Evolutionary conservation across 495 filamentous ascomycete species (phyloP).

Genomic region (Aspergillus sclerotiicarbonarius): DNA sequence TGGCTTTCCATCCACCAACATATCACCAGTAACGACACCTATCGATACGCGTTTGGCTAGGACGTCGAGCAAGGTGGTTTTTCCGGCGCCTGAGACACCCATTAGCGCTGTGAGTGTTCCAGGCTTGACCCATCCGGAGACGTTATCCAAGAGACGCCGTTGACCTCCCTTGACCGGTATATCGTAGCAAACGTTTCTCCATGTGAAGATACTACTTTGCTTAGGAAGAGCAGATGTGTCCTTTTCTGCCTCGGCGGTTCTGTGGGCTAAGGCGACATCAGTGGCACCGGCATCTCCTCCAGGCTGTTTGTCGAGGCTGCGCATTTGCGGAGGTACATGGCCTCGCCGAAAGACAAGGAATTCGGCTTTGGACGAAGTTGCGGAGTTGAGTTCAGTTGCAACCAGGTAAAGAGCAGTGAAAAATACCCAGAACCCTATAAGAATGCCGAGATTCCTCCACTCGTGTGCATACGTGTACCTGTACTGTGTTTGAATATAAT

Average conservation of each 20-base stretch:
- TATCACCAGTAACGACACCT: slow-evolving; percentile 53
- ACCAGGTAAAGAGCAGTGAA: slow-evolving; percentile 52
- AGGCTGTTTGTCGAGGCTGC: slow-evolving; percentile 28
- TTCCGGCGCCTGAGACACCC: slow-evolving; percentile 62
- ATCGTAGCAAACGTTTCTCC: slow-evolving; percentile 71
- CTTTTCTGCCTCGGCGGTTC: slow-evolving; percentile 24
- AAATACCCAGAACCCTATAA: slow-evolving; percentile 62
- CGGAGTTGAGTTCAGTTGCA: slow-evolving; percentile 45
- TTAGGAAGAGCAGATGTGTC: slow-evolving; percentile 41
- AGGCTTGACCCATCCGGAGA: slow-evolving; percentile 66
- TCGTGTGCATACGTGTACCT: slow-evolving; percentile 55
- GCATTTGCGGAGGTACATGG: slow-evolving; percentile 35
- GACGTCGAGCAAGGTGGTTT: slow-evolving; percentile 64
- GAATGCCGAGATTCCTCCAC: slow-evolving; percentile 67
- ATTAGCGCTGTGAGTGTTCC: slow-evolving; percentile 69
- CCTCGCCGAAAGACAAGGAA: slow-evolving; percentile 43
- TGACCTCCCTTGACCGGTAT: slow-evolving; percentile 60
- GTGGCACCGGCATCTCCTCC: slow-evolving; percentile 15
- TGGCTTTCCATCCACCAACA: slow-evolving; percentile 52
- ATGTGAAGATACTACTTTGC: slow-evolving; percentile 65
- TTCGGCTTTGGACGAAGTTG: slow-evolving; percentile 43
- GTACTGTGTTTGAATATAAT: slow-evolving; percentile 54
- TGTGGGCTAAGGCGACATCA: slow-evolving; percentile 15
- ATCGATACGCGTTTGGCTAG: slow-evolving; percentile 55
- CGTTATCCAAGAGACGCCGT: slow-evolving; percentile 58